These are phyloP conservation scores for Macadamia tetraphylla DNA, from an alignment of 164 flowering plant genomes.

Conservation along the genomic window DNA sequence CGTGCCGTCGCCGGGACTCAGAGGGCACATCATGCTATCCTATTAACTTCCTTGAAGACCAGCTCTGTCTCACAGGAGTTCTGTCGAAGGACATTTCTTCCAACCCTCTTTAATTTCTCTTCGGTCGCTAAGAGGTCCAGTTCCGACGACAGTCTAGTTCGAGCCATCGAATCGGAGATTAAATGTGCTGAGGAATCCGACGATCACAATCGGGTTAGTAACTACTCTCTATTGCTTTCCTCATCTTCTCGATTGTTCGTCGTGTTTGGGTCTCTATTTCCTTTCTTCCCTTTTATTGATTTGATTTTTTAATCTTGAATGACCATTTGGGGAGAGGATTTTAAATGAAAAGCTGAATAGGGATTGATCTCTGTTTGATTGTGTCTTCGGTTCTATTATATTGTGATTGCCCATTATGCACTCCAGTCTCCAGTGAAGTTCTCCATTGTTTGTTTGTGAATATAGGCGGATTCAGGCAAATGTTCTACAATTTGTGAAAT, in stretches of 20 bases:
- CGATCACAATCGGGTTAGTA: conserved; percentile 36
- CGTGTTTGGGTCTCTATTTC: not conserved
- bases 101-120: conserved; percentile 15
- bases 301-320: too few species aligned
- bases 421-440: too few species aligned
- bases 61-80: conserved; percentile 11
- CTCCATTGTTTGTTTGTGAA: not conserved
- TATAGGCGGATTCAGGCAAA: not conserved
- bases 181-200: conserved; percentile 45
- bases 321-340: too few species aligned
- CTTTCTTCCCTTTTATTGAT: too few species aligned
- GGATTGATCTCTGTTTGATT: not conserved
- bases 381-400: not conserved
- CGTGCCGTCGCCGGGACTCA: too few species aligned
- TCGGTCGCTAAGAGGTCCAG: conserved; percentile 24
- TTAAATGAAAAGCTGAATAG: not conserved
- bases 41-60: conserved; percentile 29
- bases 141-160: conserved; percentile 43
- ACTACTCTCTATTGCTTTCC: not conserved
- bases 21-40: too few species aligned
- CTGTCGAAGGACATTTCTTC: conserved; percentile 7
- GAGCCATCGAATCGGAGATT: conserved; percentile 57
- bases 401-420: not conserved
- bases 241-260: not conserved
- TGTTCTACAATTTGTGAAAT: too few species aligned